phyloP scores from a whole-genome alignment of 2,329 filamentous ascomycete species.

The Raffaelea albimanens region DNA sequence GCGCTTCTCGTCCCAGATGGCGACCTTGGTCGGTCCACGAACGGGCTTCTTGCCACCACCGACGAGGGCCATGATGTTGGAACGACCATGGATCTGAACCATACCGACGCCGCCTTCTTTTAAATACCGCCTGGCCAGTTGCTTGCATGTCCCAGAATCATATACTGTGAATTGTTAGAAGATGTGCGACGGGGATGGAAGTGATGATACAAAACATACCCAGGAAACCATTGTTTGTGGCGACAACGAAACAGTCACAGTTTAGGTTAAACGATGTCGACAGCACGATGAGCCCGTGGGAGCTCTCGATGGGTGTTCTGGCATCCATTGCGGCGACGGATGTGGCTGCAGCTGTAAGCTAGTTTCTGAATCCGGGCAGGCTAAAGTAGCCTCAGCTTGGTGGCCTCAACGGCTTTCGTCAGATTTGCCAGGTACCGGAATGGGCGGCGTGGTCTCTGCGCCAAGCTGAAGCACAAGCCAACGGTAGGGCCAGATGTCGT shows the following conservation, averaged over 20 bases:
- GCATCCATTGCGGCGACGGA: slow-evolving; percentile 81
- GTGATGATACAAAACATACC: slow-evolving; percentile 6
- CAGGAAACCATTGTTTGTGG: slow-evolving; percentile 26
- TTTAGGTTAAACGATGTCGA: slow-evolving; percentile 82
- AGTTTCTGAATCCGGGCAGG: no score
- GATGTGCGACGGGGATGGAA: neutral
- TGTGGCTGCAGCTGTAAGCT: no score
- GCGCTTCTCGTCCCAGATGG: slow-evolving; percentile 86
- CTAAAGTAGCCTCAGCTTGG: no score
- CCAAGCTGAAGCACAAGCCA: no score
- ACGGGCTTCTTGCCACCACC: slow-evolving; percentile 80
- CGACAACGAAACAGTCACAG: slow-evolving; percentile 76
- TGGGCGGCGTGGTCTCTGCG: no score
- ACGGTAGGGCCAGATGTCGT: neutral
- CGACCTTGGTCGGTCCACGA: slow-evolving; percentile 78
- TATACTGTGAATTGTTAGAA: slow-evolving; percentile 43
- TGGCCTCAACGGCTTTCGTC: no score
- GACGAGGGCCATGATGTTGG: slow-evolving; percentile 81
- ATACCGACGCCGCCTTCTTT: slow-evolving; percentile 67
- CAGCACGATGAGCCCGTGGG: slow-evolving; percentile 64
- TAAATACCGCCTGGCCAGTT: slow-evolving; percentile 59
- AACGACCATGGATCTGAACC: slow-evolving; percentile 77
- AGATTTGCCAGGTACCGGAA: no score
- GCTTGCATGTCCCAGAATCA: slow-evolving; percentile 61
- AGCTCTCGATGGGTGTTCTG: slow-evolving; percentile 71